Evolutionary conservation across 331 rosid genomes (phyloP).

Genomic region (Erythrophleum ivorense): DNA sequence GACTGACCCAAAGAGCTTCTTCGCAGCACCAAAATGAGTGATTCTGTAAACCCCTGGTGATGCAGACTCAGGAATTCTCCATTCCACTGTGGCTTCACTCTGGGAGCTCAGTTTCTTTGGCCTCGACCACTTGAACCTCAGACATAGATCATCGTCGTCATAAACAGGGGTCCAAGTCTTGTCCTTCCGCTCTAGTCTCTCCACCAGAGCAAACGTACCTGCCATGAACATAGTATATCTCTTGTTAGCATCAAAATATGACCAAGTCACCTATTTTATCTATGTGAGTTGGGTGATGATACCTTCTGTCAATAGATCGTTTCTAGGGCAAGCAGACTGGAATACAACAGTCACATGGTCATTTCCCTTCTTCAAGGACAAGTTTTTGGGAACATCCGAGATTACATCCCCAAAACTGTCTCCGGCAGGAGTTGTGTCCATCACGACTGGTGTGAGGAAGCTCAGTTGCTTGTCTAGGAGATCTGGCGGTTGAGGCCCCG

Average conservation of each 20-base stretch:
- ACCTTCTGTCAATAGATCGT: slow-evolving; percentile 89
- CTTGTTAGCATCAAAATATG: no score
- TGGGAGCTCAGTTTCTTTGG: slow-evolving; percentile 64
- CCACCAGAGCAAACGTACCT: slow-evolving; percentile 81
- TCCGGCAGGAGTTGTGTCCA: slow-evolving; percentile 70
- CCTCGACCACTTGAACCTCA: slow-evolving; percentile 82
- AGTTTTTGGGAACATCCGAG: slow-evolving; percentile 76
- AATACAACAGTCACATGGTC: slow-evolving; percentile 61
- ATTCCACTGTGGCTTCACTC: slow-evolving; percentile 70
- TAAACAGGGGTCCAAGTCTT: slow-evolving; percentile 77
- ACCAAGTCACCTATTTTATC: no score
- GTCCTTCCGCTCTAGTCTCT: slow-evolving; percentile 61
- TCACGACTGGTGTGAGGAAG: slow-evolving; percentile 71
- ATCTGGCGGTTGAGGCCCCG: no score
- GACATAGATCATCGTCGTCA: slow-evolving; percentile 87
- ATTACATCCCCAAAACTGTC: slow-evolving; percentile 63
- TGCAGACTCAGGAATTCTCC: slow-evolving; percentile 73
- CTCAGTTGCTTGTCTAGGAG: slow-evolving; percentile 79
- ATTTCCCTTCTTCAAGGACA: slow-evolving; percentile 71
- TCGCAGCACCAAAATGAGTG: slow-evolving; percentile 82
- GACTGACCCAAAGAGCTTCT: slow-evolving; percentile 59
- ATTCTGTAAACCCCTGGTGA: slow-evolving; percentile 76
- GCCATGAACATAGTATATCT: no score
- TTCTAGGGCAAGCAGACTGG: slow-evolving; percentile 89
- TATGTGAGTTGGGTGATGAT: no score